phyloP scores from a whole-genome alignment of 2,329 filamentous ascomycete species.

The Pseudogymnoascus sp. region DNA sequence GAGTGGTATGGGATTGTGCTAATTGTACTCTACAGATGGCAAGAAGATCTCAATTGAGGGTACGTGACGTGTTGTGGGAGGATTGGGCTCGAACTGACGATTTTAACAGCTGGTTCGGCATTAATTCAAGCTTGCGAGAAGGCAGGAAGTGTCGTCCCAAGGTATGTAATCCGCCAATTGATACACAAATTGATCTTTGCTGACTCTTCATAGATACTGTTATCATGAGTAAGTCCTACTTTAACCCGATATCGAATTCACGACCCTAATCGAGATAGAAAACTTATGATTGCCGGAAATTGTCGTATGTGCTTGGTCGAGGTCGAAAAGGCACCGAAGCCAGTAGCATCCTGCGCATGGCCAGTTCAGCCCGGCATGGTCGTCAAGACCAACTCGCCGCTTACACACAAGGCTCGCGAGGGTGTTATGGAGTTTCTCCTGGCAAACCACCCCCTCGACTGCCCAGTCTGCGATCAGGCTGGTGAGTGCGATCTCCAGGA shows the following conservation, averaged over 20 bases:
- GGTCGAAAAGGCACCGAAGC: conserved; percentile 92
- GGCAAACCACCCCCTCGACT: conserved; percentile 92
- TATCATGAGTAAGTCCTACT: conserved; percentile 77
- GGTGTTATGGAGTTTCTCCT: conserved; percentile 98
- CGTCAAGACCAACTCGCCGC: conserved; percentile 93
- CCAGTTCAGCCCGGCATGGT: conserved; percentile 98
- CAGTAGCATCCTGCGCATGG: conserved; percentile 97
- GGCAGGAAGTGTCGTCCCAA: conserved; percentile 81
- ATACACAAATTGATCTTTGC: conserved; percentile 11
- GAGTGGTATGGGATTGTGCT: conserved; percentile 20
- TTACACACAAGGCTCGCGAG: conserved; percentile 95
- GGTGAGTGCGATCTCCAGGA: conserved; percentile 98
- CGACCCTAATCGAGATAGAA: conserved; percentile 46
- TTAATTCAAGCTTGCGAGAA: conserved; percentile 99
- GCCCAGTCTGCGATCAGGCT: conserved; percentile 96
- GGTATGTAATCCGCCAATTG: conserved; percentile 42
- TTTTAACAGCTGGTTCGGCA: conserved; percentile 73
- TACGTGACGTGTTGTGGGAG: conserved; percentile 36
- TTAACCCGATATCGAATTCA: conserved; percentile 23
- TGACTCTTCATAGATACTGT: conserved; percentile 64
- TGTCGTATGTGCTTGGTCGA: conserved; percentile 99
- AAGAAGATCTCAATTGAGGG: conserved; percentile 98
- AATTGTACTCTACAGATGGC: conserved; percentile 57
- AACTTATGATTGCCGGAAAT: conserved; percentile 98
- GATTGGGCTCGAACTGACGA: conserved; percentile 30